Conservation (phyloP, 2,329 filamentous ascomycete genomes). For the Neofusicoccum sp. region DNA sequence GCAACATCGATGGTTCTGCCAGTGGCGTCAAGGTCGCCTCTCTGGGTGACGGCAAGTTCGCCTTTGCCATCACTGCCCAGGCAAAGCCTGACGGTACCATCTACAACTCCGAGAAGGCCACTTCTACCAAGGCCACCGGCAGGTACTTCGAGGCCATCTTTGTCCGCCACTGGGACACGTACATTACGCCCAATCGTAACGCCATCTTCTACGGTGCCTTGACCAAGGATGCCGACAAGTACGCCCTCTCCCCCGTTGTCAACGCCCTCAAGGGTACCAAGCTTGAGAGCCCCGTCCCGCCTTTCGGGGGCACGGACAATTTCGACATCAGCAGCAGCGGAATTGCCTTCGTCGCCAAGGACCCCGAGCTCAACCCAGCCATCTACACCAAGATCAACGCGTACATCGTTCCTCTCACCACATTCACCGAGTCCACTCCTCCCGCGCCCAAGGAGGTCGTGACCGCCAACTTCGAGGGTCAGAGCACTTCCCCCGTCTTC, state of each 20-base stretch:
- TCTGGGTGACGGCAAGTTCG: slow-evolving; percentile 38
- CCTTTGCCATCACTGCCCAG: slow-evolving; percentile 55
- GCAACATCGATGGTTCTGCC: slow-evolving; percentile 46
- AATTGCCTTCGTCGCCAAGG: slow-evolving; percentile 72
- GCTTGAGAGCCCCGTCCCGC: slow-evolving; percentile 67
- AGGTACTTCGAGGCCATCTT: slow-evolving; percentile 73
- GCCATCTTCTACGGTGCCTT: slow-evolving; percentile 72
- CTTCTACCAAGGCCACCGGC: slow-evolving; percentile 61
- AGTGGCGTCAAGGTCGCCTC: slow-evolving; percentile 48
- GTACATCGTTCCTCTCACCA: slow-evolving; percentile 66
- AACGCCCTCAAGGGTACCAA: slow-evolving; percentile 63
- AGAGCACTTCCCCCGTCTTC: slow-evolving; percentile 67
- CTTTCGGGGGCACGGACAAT: slow-evolving; percentile 77
- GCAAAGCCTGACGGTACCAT: slow-evolving; percentile 68
- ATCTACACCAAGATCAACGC: slow-evolving; percentile 79
- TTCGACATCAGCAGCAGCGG: slow-evolving; percentile 70
- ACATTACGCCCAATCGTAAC: slow-evolving; percentile 65
- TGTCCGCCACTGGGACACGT: slow-evolving; percentile 82
- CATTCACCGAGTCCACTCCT: slow-evolving; percentile 56
- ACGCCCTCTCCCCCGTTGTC: slow-evolving; percentile 47
- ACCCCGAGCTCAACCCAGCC: slow-evolving; percentile 67
- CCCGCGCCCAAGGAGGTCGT: slow-evolving; percentile 53
- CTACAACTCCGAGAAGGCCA: slow-evolving; percentile 62
- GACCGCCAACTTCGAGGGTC: slow-evolving; percentile 62
- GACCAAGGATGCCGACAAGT: slow-evolving; percentile 25